These are phyloP conservation scores for Lactifluus hygrophoroides DNA, from an alignment of 768 basidiomycete genomes.

Conservation along the genomic window DNA sequence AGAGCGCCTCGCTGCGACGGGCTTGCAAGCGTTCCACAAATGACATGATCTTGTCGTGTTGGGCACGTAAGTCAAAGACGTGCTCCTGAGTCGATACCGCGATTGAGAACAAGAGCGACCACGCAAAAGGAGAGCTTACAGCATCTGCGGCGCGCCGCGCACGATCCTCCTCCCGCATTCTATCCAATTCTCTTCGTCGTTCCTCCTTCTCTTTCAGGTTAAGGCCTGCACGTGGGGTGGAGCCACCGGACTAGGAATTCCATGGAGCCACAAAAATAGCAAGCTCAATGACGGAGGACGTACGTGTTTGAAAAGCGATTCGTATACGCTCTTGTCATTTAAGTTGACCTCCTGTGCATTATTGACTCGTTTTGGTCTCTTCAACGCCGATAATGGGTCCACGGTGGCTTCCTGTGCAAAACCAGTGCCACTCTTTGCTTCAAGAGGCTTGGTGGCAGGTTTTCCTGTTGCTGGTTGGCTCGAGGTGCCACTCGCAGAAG, in stretches of 20 bases:
- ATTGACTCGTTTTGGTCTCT: slow-evolving; percentile 17
- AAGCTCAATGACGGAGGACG: slow-evolving; percentile 3
- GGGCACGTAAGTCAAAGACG: slow-evolving; percentile 24
- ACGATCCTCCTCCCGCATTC: slow-evolving; percentile 25
- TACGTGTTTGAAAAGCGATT: slow-evolving; percentile 22
- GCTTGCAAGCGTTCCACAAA: slow-evolving; percentile 21
- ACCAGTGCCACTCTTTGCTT: not conserved
- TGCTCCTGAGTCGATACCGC: slow-evolving; percentile 15
- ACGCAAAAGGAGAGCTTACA: slow-evolving; percentile 7
- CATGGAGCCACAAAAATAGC: not conserved
- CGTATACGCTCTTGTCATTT: slow-evolving; percentile 20
- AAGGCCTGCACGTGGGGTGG: slow-evolving; percentile 21
- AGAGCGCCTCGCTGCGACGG: slow-evolving; percentile 19
- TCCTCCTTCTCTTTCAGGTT: slow-evolving; percentile 24
- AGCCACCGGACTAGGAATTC: slow-evolving; percentile 14
- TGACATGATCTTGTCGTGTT: slow-evolving; percentile 22
- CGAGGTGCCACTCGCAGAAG: slow-evolving; percentile 1
- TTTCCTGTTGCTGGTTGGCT: slow-evolving; percentile 1
- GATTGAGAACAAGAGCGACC: not conserved
- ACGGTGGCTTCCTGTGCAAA: not conserved
- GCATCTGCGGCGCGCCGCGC: slow-evolving; percentile 20
- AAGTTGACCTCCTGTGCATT: slow-evolving; percentile 21
- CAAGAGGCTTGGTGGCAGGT: not conserved
- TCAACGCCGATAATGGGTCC: slow-evolving; percentile 15
- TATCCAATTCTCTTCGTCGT: slow-evolving; percentile 23